phyloP scores from a whole-genome alignment of 176 grass and related monocot species.

The Pontederia paniculata region DNA sequence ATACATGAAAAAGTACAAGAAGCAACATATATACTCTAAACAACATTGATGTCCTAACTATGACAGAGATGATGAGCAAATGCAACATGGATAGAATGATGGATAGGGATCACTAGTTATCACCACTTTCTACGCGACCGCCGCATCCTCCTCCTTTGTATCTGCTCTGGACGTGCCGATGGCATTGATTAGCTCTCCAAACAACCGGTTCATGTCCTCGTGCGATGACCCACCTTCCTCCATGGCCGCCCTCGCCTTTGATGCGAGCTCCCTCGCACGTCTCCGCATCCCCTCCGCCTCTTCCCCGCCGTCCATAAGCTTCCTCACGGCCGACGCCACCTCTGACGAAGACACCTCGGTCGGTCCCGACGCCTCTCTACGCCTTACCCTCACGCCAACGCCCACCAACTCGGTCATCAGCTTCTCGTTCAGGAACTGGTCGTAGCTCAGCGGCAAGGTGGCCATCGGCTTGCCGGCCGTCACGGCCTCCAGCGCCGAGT shows the following conservation, averaged over 20 bases:
- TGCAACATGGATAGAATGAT: too few species aligned
- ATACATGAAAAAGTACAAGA: too few species aligned
- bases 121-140: too few species aligned
- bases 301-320: neutral
- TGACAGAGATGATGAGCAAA: too few species aligned
- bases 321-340: neutral
- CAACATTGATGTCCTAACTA: too few species aligned
- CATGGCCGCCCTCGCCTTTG: neutral
- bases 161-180: too few species aligned
- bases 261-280: constrained; percentile 4
- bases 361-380: neutral
- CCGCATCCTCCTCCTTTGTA: too few species aligned
- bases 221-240: constrained; percentile 7
- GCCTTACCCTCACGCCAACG: neutral
- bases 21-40: too few species aligned
- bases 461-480: constrained; percentile 8
- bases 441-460: neutral
- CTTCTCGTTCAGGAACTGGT: constrained; percentile 12
- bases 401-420: neutral
- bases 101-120: too few species aligned
- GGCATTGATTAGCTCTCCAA: neutral
- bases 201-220: neutral
- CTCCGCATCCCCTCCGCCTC: constrained; percentile 4
- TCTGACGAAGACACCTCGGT: neutral
- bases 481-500: constrained; percentile 60